Evolutionary conservation across 1,139 yeast species (phyloP).

Genomic region (Yamadazyma blattariae): DNA sequence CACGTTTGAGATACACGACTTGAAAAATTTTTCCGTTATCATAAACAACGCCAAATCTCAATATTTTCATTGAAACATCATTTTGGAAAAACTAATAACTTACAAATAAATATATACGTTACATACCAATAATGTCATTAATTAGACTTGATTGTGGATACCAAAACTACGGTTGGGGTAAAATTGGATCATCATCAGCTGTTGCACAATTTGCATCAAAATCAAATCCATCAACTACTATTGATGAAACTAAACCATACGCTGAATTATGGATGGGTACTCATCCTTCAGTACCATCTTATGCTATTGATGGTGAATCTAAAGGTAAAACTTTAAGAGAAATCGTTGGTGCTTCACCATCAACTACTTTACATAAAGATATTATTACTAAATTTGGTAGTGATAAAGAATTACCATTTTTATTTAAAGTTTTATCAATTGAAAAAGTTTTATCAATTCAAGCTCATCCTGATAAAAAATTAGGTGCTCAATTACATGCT

Average conservation of each 20-base stretch:
- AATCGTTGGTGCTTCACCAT: constrained; percentile 60
- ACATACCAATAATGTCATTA: constrained; percentile 21
- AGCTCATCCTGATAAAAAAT: constrained; percentile 93
- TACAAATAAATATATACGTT: no score
- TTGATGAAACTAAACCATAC: constrained; percentile 76
- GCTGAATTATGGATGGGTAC: constrained; percentile 99
- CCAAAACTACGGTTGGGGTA: constrained; percentile 85
- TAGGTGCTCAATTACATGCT: constrained; percentile 74
- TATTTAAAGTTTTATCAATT: constrained; percentile 90
- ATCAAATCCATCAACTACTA: constrained; percentile 54
- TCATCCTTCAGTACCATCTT: constrained; percentile 90
- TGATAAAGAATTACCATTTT: constrained; percentile 74
- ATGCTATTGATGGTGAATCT: constrained; percentile 41
- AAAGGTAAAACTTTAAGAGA: constrained; percentile 61
- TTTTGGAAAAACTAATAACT: no score
- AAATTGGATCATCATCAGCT: constrained; percentile 76
- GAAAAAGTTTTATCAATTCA: constrained; percentile 91
- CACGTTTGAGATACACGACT: constrained; percentile 2
- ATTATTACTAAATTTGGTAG: constrained; percentile 69
- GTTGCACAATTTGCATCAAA: constrained; percentile 83
- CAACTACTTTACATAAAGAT: constrained; percentile 50
- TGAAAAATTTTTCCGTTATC: not conserved
- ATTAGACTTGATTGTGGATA: constrained; percentile 55
- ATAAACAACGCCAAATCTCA: not conserved
- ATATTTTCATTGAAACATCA: no score